Evolutionary conservation across 2,329 filamentous ascomycete genomes (phyloP).

Genomic region (Didymella pomorum): DNA sequence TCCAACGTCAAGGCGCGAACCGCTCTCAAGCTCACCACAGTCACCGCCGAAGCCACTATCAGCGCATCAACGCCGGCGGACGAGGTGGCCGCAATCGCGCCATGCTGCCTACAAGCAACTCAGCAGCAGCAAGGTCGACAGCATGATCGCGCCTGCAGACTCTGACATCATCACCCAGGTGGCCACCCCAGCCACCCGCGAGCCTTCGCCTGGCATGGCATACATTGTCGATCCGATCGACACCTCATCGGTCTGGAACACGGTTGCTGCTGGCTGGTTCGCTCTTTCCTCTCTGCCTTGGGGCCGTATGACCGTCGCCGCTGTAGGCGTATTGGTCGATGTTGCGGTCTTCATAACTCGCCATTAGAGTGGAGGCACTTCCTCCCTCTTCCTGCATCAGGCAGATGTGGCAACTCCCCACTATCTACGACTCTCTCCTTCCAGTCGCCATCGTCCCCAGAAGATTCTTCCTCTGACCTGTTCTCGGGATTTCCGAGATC

Average conservation of each 20-base stretch:
- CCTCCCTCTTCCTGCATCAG: neutral
- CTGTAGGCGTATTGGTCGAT: constrained; percentile 1
- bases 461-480: no score
- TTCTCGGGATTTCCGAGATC: no score
- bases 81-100: neutral
- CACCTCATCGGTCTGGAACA: neutral
- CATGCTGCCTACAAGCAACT: neutral
- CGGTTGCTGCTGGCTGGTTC: neutral
- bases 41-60: neutral
- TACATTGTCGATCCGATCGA: neutral
- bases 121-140: neutral
- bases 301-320: neutral
- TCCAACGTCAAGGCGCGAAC: neutral
- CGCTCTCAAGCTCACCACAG: neutral
- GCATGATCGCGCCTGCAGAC: neutral
- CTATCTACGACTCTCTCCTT: neutral
- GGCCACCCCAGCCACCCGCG: fast-evolving
- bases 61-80: neutral
- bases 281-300: constrained; percentile 4
- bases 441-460: no score
- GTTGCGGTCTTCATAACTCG: neutral
- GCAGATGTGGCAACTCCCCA: no score
- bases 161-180: neutral
- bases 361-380: neutral
- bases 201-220: neutral